Evolutionary conservation across 352 stramenopile species (phyloP).

Genomic region (Phytophthora multivora): DNA sequence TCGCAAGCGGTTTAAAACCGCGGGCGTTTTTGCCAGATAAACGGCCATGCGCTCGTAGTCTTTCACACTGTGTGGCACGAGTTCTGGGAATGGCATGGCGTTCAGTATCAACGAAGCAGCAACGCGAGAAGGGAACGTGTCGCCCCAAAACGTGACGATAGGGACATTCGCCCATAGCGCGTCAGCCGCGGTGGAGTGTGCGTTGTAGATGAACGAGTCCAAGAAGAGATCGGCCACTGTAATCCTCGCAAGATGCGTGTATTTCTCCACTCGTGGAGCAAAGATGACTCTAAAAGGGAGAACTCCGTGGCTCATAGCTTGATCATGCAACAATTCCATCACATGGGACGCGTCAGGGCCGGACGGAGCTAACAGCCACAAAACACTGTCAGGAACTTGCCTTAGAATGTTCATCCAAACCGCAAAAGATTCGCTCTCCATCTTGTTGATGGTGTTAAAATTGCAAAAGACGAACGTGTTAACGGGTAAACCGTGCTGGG

Average conservation of each 20-base stretch:
- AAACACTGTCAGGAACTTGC: constrained; percentile 77
- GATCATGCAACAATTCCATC: constrained; percentile 35
- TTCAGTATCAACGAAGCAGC: constrained; percentile 63
- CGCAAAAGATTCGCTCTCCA: constrained; percentile 88
- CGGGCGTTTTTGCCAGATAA: constrained; percentile 34
- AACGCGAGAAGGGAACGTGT: constrained; percentile 76
- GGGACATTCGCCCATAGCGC: constrained; percentile 89
- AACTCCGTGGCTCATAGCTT: constrained; percentile 76
- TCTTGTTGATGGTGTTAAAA: constrained; percentile 96
- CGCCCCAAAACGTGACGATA: constrained; percentile 86
- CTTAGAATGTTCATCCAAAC: constrained; percentile 91
- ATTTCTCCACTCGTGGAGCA: constrained; percentile 58
- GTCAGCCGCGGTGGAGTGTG: constrained; percentile 95
- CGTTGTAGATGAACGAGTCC: constrained; percentile 96
- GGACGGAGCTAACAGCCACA: constrained; percentile 84
- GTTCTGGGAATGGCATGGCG: constrained; percentile 30
- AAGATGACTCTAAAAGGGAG: constrained; percentile 72
- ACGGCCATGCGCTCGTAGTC: constrained; percentile 76
- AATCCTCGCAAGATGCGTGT: constrained; percentile 82
- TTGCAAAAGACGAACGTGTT: constrained; percentile 83
- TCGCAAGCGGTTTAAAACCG: constrained; percentile 36
- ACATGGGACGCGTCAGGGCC: constrained; percentile 22
- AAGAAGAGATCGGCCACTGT: constrained; percentile 91
- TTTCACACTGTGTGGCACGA: constrained; percentile 60
- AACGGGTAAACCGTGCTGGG: constrained; percentile 32